phyloP scores from a whole-genome alignment of 495 filamentous ascomycete species.

The Aspergillus leporis region DNA sequence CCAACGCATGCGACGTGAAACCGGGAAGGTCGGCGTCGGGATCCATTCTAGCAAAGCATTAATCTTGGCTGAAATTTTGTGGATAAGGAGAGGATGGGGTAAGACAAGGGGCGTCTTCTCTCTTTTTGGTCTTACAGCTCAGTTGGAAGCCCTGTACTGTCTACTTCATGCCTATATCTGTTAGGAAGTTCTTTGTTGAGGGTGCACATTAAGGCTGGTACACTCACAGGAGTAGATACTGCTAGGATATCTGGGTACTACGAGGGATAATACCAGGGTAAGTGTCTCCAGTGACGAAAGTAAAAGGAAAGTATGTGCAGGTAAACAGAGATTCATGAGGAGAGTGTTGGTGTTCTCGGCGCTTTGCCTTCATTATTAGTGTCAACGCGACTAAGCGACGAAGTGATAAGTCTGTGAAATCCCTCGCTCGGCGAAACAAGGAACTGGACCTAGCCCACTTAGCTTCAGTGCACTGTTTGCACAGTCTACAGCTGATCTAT shows the following conservation, averaged over 20 bases:
- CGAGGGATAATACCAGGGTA: neutral
- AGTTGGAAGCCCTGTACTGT: neutral
- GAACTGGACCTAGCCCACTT: neutral
- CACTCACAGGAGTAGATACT: neutral
- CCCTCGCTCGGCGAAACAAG: neutral
- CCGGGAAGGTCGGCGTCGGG: too few relatives aligned
- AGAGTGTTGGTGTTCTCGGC: neutral
- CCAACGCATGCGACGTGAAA: too few relatives aligned
- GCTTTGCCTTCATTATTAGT: neutral
- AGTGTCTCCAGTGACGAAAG: neutral
- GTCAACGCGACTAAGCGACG: neutral
- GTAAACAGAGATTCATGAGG: neutral
- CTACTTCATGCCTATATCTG: neutral
- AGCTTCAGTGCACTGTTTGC: neutral
- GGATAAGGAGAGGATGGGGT: too few relatives aligned
- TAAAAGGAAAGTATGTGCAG: neutral
- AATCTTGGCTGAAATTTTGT: too few relatives aligned
- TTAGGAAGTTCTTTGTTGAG: neutral
- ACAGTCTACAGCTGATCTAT: neutral
- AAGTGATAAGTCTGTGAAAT: neutral
- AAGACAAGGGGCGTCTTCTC: too few relatives aligned
- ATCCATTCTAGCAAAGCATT: too few relatives aligned
- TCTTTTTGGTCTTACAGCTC: neutral
- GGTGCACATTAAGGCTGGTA: neutral
- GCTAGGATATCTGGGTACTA: neutral